Evolutionary conservation across 139 green algal genomes (phyloP).

Genomic region (Microglena sp.): DNA sequence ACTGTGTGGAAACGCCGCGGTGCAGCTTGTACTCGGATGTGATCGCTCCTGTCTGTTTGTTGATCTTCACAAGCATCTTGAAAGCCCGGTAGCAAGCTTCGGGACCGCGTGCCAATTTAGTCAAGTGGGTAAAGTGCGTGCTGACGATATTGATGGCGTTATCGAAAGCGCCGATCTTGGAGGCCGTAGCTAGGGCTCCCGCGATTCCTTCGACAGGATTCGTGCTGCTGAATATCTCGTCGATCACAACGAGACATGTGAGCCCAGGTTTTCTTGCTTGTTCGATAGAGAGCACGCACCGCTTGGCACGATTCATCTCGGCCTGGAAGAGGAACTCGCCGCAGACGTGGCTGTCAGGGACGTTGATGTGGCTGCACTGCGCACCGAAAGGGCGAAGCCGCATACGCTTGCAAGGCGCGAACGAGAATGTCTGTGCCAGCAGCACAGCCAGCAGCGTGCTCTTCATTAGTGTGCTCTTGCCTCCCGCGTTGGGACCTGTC

Average conservation of each 20-base stretch:
- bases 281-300: neutral
- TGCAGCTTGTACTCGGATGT: no score
- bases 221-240: constrained; percentile 23
- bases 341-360: constrained; percentile 4
- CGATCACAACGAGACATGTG: constrained; percentile 8
- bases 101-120: no score
- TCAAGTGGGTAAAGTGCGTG: no score
- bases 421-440: constrained; percentile 1
- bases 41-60: no score
- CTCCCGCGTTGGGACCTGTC: constrained; percentile 17
- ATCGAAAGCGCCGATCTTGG: no score
- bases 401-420: neutral
- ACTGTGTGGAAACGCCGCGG: no score
- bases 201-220: constrained; percentile 7
- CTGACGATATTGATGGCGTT: no score
- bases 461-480: constrained; percentile 16
- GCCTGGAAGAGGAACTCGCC: constrained; percentile 10
- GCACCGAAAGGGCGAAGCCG: neutral
- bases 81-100: no score
- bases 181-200: no score
- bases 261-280: no score
- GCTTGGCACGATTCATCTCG: constrained; percentile 8
- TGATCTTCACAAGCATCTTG: no score
- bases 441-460: neutral
- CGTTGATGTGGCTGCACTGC: constrained; percentile 6